Evolutionary conservation across 169 alveolate species (phyloP).

Genomic region (Babesia divergens): DNA sequence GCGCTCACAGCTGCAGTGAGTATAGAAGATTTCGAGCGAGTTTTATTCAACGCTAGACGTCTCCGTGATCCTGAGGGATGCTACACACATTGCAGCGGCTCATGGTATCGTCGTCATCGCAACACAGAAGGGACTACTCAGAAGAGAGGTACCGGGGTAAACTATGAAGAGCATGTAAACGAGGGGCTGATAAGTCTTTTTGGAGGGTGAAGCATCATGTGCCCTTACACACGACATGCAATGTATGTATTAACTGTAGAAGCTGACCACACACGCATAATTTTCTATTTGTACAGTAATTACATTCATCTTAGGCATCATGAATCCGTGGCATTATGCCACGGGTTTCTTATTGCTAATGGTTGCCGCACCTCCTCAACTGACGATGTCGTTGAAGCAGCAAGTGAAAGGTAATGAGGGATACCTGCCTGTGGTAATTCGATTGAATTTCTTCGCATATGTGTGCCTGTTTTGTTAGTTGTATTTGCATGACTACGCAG

Average conservation of each 20-base stretch:
- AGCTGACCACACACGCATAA: too few species aligned
- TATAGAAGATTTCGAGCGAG: constrained; percentile 31
- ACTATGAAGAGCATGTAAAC: background rate
- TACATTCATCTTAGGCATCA: too few species aligned
- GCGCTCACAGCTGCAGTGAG: constrained; percentile 30
- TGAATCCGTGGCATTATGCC: background rate
- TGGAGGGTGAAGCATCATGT: background rate
- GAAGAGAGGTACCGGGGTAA: background rate
- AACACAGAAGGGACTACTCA: background rate
- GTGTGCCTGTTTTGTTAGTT: background rate
- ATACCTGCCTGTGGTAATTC: background rate
- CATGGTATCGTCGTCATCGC: constrained; percentile 38
- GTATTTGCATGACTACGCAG: too few species aligned
- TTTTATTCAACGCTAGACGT: constrained; percentile 7
- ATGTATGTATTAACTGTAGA: too few species aligned
- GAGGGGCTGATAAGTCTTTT: constrained; percentile 13
- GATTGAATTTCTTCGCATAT: background rate
- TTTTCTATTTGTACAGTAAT: too few species aligned
- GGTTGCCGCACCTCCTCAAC: background rate
- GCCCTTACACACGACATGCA: constrained; percentile 24
- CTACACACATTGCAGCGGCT: constrained; percentile 22
- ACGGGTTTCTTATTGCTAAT: background rate
- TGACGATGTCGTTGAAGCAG: background rate
- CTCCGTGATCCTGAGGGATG: background rate
- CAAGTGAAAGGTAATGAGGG: background rate